phyloP scores from a whole-genome alignment of 148 eudicot species.

The Rhododendron ovatum region DNA sequence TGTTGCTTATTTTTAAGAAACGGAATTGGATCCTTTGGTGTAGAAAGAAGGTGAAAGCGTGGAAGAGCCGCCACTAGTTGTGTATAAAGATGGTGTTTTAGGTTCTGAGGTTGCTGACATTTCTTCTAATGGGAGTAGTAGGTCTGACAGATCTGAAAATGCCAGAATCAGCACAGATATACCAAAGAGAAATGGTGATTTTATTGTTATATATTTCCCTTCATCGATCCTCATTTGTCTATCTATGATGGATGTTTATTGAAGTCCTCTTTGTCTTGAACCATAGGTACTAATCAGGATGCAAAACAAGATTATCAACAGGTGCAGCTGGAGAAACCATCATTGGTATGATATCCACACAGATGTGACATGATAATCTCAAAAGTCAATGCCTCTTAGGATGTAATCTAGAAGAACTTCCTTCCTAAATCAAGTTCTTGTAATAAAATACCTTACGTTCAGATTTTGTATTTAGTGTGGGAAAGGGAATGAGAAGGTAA shows the following conservation, averaged over 20 bases:
- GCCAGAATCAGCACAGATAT: conserved; percentile 14
- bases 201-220: neutral
- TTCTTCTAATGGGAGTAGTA: conserved; percentile 24
- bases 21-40: conserved; percentile 6
- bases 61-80: conserved; percentile 59
- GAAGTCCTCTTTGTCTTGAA: neutral
- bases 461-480: neutral
- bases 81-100: conserved; percentile 57
- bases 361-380: neutral
- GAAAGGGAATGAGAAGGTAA: neutral
- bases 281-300: conserved; percentile 28
- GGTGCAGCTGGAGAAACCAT: conserved; percentile 21
- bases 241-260: conserved; percentile 6
- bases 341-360: conserved; percentile 23
- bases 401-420: neutral
- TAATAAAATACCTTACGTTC: neutral
- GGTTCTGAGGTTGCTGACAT: conserved; percentile 28
- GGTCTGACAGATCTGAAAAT: conserved; percentile 21
- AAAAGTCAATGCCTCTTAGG: neutral
- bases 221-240: neutral
- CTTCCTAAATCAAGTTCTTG: neutral
- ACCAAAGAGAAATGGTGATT: conserved; percentile 49
- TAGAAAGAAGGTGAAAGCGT: conserved; percentile 54
- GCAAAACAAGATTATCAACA: conserved; percentile 22
- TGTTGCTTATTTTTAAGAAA: neutral